Evolutionary conservation across 768 basidiomycete species (phyloP), one percentile per base, ranked within the genome.

Genomic region (Phylloporus scabripes): DNA sequence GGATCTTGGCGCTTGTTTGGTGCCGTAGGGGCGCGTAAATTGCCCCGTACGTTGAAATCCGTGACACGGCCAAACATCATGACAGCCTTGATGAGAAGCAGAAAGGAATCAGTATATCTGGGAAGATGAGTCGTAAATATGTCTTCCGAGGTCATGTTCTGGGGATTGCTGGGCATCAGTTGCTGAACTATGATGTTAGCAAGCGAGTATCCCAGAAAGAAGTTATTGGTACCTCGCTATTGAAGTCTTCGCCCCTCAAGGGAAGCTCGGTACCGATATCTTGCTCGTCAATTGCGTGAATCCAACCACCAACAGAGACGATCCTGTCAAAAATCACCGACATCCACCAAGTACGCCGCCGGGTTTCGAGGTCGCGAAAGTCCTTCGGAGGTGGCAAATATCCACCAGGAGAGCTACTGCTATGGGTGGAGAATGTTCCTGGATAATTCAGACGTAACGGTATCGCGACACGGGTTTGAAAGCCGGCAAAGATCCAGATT

Each of bases 331-430:
- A 91, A 40, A 90, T 69, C 34, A 92, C 81, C 17, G 87, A 83
- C 86, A 90, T 90, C 89, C 89, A 92, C 90, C 90, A 92, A 5
- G 88, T 85, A 45, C 90, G 76, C 43, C 90, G 75, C 52, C 89
- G 74, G 37, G 79, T 82, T 68, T 92, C 89, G 48, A 90, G 67
- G 54, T 92, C 90, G 17, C 77, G 78, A 37, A 80, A 63, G 61
- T 86, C 85, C 61, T 79, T 87, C 0, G 89, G 89, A 12, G 89
- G 86, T 3, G 84, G 81, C 12, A 92, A 71, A 65, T 90, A 92
- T 37, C 87, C 87, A 12, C 82, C 83, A 9, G 85, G 82, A n/a
- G 83, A 81, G 46, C 74, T 77, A 55, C 74, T 79, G 5, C 76
- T 80, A 49, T 85, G 81, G 12, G 78, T 78, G 6, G 82, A 80